Evolutionary conservation across 1,284 basidiomycete species (phyloP).

Genomic region (Pseudozyma pruni): DNA sequence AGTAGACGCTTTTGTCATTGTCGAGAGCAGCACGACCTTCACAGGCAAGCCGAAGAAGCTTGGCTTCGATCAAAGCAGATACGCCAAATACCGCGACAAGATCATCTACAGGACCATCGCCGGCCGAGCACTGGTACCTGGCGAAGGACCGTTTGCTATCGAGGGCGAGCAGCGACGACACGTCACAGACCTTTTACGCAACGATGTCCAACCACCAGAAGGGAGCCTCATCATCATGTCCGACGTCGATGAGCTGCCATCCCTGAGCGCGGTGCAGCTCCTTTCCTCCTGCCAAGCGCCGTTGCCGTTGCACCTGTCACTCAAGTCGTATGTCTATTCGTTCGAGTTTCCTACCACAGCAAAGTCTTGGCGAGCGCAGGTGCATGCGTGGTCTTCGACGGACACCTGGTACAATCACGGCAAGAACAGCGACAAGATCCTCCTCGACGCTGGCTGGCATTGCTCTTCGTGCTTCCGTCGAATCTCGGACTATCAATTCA

Average conservation of each 20-base stretch:
- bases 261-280: conserved; percentile 73
- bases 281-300: conserved; percentile 75
- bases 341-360: conserved; percentile 72
- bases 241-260: conserved; percentile 78
- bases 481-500: conserved; percentile 74
- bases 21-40: conserved; percentile 73
- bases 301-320: conserved; percentile 74
- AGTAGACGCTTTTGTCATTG: conserved; percentile 76
- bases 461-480: conserved; percentile 75
- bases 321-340: conserved; percentile 76
- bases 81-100: conserved; percentile 15
- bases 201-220: conserved; percentile 16
- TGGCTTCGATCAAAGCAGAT: conserved; percentile 12
- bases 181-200: conserved; percentile 12
- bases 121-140: conserved; percentile 14
- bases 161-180: conserved; percentile 19
- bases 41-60: conserved; percentile 35
- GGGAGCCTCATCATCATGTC: conserved; percentile 74
- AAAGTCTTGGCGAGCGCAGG: conserved; percentile 74
- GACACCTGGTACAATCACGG: conserved; percentile 73
- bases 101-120: conserved; percentile 18
- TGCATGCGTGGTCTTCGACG: conserved; percentile 71
- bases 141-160: conserved; percentile 26
- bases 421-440: conserved; percentile 72
- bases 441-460: conserved; percentile 75